Evolutionary conservation across 805 yeast species (phyloP).

Genomic region (Kodamaea neixiangensis): DNA sequence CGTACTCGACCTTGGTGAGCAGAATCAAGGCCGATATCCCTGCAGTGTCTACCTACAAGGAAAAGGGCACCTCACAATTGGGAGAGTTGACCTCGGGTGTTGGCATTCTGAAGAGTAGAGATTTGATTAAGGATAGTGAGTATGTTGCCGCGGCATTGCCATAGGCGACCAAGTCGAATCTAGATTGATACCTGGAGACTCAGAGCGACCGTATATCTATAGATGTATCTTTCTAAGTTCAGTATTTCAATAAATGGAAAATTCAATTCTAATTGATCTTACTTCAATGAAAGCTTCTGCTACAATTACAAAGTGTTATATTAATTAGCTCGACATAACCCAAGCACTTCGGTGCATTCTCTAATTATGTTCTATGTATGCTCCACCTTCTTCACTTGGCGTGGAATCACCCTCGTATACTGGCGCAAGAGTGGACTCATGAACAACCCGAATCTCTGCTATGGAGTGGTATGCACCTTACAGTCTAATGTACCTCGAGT

Average conservation of each 20-base stretch:
- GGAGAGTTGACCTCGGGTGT: slow-evolving; percentile 48
- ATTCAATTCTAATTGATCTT: too few relatives aligned
- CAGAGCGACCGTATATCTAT: neutral
- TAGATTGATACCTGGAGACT: too few relatives aligned
- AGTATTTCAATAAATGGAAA: neutral
- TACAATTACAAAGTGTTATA: too few relatives aligned
- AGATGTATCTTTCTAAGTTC: neutral
- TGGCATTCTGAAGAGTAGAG: slow-evolving; percentile 47
- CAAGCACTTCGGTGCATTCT: too few relatives aligned
- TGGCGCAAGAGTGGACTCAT: too few relatives aligned
- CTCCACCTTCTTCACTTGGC: too few relatives aligned
- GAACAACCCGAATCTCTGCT: too few relatives aligned
- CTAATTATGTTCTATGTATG: too few relatives aligned
- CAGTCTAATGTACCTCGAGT: neutral
- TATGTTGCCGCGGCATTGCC: neutral
- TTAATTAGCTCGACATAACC: too few relatives aligned
- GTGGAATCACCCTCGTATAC: too few relatives aligned
- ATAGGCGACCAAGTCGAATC: neutral
- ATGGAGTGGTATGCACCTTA: too few relatives aligned
- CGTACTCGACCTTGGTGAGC: slow-evolving; percentile 85
- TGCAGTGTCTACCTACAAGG: slow-evolving; percentile 95
- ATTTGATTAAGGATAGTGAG: slow-evolving; percentile 45
- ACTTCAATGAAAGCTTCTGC: neutral
- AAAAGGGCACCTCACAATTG: slow-evolving; percentile 78
- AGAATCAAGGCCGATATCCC: slow-evolving; percentile 95